Evolutionary conservation across 2,329 filamentous ascomycete genomes (phyloP).

Genomic region (Spiromastix sp.): DNA sequence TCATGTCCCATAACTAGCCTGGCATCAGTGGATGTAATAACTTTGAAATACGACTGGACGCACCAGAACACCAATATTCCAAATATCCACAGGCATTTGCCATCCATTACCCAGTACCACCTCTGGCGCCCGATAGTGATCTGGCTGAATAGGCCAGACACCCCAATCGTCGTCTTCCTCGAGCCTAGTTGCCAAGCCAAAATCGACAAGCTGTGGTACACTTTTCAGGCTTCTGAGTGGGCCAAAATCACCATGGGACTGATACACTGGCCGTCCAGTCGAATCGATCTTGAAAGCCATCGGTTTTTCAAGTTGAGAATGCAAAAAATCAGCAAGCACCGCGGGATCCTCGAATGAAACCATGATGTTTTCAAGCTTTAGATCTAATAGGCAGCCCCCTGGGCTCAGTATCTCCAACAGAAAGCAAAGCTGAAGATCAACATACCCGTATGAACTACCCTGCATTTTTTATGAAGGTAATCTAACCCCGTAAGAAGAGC

Average conservation of each 20-base stretch:
- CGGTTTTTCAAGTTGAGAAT: slow-evolving; percentile 20
- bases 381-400: slow-evolving; percentile 22
- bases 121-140: slow-evolving; percentile 9
- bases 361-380: slow-evolving; percentile 37
- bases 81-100: slow-evolving; percentile 8
- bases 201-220: slow-evolving; percentile 21
- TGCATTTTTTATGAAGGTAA: slow-evolving; percentile 34
- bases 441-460: slow-evolving; percentile 32
- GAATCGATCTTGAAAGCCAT: slow-evolving; percentile 26
- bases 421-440: slow-evolving; percentile 9
- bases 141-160: slow-evolving; percentile 16
- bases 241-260: slow-evolving; percentile 23
- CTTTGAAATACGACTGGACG: slow-evolving; percentile 9
- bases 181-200: slow-evolving; percentile 25
- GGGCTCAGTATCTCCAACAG: slow-evolving; percentile 2
- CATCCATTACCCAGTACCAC: slow-evolving; percentile 8
- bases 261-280: slow-evolving; percentile 24
- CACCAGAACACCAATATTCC: slow-evolving; percentile 9
- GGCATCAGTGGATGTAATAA: slow-evolving; percentile 16
- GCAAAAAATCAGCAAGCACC: slow-evolving; percentile 23
- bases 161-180: slow-evolving; percentile 34
- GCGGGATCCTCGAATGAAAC: slow-evolving; percentile 23
- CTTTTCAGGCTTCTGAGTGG: slow-evolving; percentile 14
- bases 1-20: slow-evolving; percentile 26
- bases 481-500: slow-evolving; percentile 32